Evolutionary conservation across 495 filamentous ascomycete genomes (phyloP).

Genomic region (Penicillium angulare): DNA sequence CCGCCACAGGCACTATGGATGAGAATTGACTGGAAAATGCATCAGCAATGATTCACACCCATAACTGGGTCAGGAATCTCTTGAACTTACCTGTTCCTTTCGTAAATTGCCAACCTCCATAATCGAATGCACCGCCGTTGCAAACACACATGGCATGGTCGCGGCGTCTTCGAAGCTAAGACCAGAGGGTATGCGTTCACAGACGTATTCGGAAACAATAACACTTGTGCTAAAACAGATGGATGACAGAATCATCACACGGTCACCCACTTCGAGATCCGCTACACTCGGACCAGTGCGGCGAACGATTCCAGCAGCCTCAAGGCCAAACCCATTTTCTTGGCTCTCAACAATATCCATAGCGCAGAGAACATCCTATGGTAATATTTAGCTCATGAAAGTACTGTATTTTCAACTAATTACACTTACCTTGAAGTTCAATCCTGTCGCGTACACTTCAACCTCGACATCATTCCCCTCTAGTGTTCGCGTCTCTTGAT

Average conservation of each 20-base stretch:
- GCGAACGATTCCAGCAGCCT: constrained; percentile 40
- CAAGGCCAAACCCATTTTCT: constrained; percentile 36
- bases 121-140: constrained; percentile 39
- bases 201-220: constrained; percentile 14
- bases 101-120: constrained; percentile 29
- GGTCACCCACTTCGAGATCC: constrained; percentile 34
- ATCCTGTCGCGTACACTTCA: constrained; percentile 19
- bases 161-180: constrained; percentile 44
- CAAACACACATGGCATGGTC: constrained; percentile 40
- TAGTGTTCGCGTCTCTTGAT: constrained; percentile 14
- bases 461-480: constrained; percentile 28
- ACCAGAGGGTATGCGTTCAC: constrained; percentile 28
- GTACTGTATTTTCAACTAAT: not conserved
- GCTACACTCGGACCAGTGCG: constrained; percentile 25
- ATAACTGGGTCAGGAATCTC: no score
- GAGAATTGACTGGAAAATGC: not conserved
- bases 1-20: constrained; percentile 26
- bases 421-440: constrained; percentile 33
- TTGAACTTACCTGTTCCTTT: constrained; percentile 8
- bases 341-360: constrained; percentile 35
- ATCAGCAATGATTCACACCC: no score
- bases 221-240: constrained; percentile 30
- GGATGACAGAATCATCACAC: constrained; percentile 36
- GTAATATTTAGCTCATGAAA: not conserved
- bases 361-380: constrained; percentile 33